Percentiles rank a stretch among this genome's conserved stretches.
phyloP scores from a whole-genome alignment of 2,329 filamentous ascomycete species.

The Fusarium graminum region DNA sequence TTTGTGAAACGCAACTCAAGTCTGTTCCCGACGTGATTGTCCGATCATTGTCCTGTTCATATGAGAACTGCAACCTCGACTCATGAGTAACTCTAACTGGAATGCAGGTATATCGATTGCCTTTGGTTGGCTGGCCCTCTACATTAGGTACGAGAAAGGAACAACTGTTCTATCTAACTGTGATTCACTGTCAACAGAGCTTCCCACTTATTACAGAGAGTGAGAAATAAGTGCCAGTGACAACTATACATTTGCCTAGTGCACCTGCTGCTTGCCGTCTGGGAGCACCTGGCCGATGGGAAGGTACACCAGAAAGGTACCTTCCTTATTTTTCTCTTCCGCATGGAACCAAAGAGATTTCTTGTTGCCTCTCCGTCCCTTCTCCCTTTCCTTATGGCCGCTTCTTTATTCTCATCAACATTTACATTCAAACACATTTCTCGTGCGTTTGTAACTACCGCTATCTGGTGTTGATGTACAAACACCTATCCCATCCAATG shows the following conservation, averaged over 20 bases:
- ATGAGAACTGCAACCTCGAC: too few species aligned
- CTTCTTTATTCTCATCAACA: not conserved
- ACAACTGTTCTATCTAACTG: not conserved
- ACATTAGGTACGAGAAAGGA: too few species aligned
- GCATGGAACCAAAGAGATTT: not conserved
- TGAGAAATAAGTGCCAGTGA: constrained; percentile 2
- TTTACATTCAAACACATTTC: not conserved
- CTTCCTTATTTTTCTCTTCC: constrained; percentile 3
- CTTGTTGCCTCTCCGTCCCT: not conserved
- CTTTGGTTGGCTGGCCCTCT: too few species aligned
- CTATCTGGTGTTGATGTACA: not conserved
- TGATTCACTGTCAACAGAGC: constrained; percentile 19
- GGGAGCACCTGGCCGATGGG: constrained; percentile 16
- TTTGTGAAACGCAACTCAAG: not conserved
- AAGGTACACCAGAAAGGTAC: constrained; percentile 9
- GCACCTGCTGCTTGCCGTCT: constrained; percentile 13
- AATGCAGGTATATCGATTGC: too few species aligned
- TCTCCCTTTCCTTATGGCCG: not conserved
- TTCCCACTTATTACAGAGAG: not conserved
- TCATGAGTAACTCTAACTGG: too few species aligned
- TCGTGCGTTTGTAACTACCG: too few species aligned
- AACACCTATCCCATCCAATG: not conserved
- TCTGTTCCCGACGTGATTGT: too few species aligned
- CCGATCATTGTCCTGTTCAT: too few species aligned
- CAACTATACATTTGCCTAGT: not conserved